These are phyloP conservation scores for Penicillium herquei DNA, from an alignment of 495 filamentous ascomycete genomes.

Conservation along the genomic window DNA sequence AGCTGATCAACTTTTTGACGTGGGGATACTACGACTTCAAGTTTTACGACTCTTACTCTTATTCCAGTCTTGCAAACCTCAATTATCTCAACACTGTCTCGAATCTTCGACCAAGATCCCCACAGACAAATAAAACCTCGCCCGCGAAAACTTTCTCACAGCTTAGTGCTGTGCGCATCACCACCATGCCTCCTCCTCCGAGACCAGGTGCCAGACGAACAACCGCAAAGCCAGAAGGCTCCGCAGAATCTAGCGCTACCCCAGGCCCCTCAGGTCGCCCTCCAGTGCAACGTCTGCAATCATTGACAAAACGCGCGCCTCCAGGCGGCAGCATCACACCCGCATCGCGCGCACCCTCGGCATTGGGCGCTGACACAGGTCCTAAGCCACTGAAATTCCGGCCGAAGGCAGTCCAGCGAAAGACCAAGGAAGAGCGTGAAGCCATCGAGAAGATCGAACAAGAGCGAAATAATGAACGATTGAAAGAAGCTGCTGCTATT, in stretches of 20 bases:
- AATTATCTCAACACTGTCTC: neutral
- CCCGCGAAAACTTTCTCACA: conserved; percentile 2
- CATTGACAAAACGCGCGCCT: conserved; percentile 39
- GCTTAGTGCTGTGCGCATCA: conserved; percentile 15
- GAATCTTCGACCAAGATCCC: neutral
- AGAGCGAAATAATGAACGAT: conserved; percentile 42
- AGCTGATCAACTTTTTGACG: conserved; percentile 23
- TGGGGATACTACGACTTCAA: neutral
- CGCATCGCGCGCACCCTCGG: conserved; percentile 21
- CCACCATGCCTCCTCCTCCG: conserved; percentile 46
- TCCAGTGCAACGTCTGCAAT: conserved; percentile 44
- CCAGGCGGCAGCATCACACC: conserved; percentile 37
- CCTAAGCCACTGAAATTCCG: conserved; percentile 46
- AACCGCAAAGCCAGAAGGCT: conserved; percentile 18
- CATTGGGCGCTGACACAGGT: conserved; percentile 24
- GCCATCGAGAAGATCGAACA: conserved; percentile 47
- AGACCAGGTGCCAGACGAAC: conserved; percentile 39
- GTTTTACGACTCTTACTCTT: neutral
- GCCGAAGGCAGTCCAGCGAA: conserved; percentile 45
- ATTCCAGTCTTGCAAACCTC: conserved; percentile 3
- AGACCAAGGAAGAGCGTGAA: conserved; percentile 54
- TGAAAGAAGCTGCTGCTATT: conserved; percentile 44
- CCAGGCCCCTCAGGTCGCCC: conserved; percentile 26
- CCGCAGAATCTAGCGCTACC: conserved; percentile 12
- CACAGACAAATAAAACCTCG: neutral